A percentile compares a stretch with the other conserved stretches of the same genome.
Evolutionary conservation across 768 basidiomycete species (phyloP).

Genomic region (Sistotremastrum niveocremeum): DNA sequence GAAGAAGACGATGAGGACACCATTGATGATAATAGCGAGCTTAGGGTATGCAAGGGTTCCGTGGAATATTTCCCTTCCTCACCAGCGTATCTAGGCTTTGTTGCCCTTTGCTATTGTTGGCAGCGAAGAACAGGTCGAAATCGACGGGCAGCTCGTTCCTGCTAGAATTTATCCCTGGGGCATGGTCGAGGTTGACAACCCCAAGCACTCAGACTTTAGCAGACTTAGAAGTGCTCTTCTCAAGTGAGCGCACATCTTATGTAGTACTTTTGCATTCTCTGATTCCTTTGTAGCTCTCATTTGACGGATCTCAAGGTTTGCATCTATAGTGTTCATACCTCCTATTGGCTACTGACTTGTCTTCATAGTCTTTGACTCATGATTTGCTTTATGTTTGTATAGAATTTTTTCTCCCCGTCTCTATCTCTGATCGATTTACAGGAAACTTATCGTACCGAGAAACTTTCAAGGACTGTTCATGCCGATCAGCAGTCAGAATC

Average conservation of each 20-base stretch:
- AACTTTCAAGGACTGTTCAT: conserved; percentile 82
- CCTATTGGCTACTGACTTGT: neutral
- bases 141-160: conserved; percentile 82
- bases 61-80: neutral
- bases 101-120: conserved; percentile 97
- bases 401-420: neutral
- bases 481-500: conserved; percentile 48
- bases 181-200: conserved; percentile 96
- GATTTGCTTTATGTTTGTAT: conserved; percentile 61
- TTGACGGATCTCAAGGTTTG: conserved; percentile 76
- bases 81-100: conserved; percentile 41
- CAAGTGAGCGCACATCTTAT: conserved; percentile 36
- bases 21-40: conserved; percentile 91
- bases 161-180: conserved; percentile 98
- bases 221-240: conserved; percentile 83
- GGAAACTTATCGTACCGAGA: conserved; percentile 96
- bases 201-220: conserved; percentile 99
- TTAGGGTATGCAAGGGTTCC: conserved; percentile 45
- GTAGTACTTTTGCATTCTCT: conserved; percentile 1
- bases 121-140: conserved; percentile 91
- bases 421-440: conserved; percentile 7
- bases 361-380: conserved; percentile 54
- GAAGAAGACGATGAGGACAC: conserved; percentile 99
- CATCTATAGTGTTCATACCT: neutral
- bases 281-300: conserved; percentile 54